Percentiles rank a stretch among this genome's conserved stretches.
Evolutionary conservation across 306 rosid species (phyloP).

Genomic region (Dryas octopetala): DNA sequence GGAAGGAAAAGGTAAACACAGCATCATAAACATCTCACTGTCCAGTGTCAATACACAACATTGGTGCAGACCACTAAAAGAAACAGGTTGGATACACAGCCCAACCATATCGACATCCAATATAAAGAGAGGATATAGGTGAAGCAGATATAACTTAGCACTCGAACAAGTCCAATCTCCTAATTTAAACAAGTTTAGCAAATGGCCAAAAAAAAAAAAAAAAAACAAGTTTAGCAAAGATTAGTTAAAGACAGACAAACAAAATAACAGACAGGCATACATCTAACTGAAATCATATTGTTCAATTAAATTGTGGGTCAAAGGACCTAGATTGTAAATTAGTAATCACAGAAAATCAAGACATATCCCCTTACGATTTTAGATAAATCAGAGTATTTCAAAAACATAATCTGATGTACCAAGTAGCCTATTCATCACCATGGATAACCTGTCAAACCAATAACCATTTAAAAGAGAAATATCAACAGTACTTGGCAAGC

Average conservation of each 20-base stretch:
- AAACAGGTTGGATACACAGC: constrained; percentile 1
- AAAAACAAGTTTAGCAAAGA: not conserved
- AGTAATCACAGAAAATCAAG: not conserved
- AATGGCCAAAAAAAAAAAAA: no score
- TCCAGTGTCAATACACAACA: not conserved
- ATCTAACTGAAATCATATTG: not conserved
- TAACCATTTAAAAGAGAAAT: not conserved
- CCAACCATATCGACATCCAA: not conserved
- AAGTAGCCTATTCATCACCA: not conserved
- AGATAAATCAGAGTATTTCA: not conserved
- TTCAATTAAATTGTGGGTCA: not conserved
- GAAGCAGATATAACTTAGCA: not conserved
- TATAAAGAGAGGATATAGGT: not conserved
- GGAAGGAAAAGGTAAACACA: not conserved
- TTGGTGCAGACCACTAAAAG: not conserved
- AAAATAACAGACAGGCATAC: constrained; percentile 3
- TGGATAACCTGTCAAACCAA: not conserved
- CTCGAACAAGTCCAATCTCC: not conserved
- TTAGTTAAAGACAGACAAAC: not conserved
- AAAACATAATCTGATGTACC: not conserved
- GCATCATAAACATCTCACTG: not conserved
- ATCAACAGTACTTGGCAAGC: not conserved
- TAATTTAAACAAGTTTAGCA: not conserved
- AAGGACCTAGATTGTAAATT: not conserved
- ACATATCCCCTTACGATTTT: not conserved